Base-by-base conservation (phyloP, 2,329 filamentous ascomycete genomes). In the Plenodomus biglobosus region DNA sequence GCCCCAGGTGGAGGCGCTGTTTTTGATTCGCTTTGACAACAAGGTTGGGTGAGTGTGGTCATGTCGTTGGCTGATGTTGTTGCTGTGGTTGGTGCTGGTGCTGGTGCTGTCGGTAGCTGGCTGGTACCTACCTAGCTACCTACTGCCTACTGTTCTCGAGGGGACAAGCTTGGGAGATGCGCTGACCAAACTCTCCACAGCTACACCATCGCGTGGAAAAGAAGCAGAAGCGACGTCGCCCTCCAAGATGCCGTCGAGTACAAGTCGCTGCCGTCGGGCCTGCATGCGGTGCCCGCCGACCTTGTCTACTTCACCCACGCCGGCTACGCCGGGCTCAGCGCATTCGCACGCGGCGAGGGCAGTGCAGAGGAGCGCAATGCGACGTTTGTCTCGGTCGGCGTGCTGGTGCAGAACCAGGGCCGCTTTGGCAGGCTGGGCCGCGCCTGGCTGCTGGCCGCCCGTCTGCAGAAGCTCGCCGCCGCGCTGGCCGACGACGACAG, bases 231-330 rank as follows among this genome's bases (percentile, higher is more conserved):
- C 13, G 85, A 83, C 40, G 80, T 92, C 74, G 79, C 82, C 72
- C 81, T 97, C 40, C 89, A 95, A 60, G 90, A 90, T 46, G 85
- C 88, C 19, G 90, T 96, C 64, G 94, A 99, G 74, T 99, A 91
- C 81, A 97, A 96, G 75, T 95, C 90, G 53, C 80, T 99, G 39
- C 94, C 94, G 2, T 97, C 92, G 0, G 94, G 94, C 19, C 74
- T 96, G 41, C 94, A 99, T 74, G 88, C 90, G 48, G 90, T 97
- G 17, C 79, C 86, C 24, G 85, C 92, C 58, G 94, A 99, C 72
- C 78, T 97, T 42, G 78, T 87, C 73, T 99, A 97, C 77, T 99
- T 97, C 71, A 85, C 95, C 37, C 91, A 97, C 66, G 86, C 83
- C 40, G 79, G 83, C 38, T 86, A 91, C 75, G 92, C 91, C 4